Evolutionary conservation across 345 rosid genomes (phyloP), one percentile per base, ranked within the genome.

Genomic region (Brassica carinata): DNA sequence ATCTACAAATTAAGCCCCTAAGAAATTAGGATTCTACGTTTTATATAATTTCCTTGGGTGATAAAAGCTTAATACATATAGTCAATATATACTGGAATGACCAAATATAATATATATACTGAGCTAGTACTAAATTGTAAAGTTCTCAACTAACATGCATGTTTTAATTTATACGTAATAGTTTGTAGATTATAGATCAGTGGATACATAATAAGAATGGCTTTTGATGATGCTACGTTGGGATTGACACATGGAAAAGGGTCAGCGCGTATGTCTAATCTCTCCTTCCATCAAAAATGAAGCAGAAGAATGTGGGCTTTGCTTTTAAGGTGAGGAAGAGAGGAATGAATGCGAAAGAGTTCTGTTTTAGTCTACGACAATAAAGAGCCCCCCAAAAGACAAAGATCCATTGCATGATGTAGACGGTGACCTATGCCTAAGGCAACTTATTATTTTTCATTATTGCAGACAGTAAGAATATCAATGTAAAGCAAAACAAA

Each of bases 381-480:
- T 31, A 79, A 72, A 57, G 53, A 58, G n/a, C 45, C 23, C 3
- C 38, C 64, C 55, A 43, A 23, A 45, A 79, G 14, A 74, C 73
- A 81, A 81, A 65, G 73, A 30, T 71, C 34, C 57, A 38, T 55
- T 76, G 63, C 57, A 76, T 75, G 63, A 40, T 81, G 59, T 64
- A 71, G 84, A 81, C 8, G 38, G 67, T 75, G 83, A 75, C 80
- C 68, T 53, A 40, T 38, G 55, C 75, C 36, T 63, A 74, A 53
- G 70, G 36, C 72, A 34, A 75, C 69, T 68, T 69, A 14, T 38
- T 17, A 18, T 69, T 8, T 53, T n/a, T 18, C 64, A 76, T 81
- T 65, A 81, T 81, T 71, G 77, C 64, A 81, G 80, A 81, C 73
- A 81, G 7, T 69, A 81, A 5, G 73, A 75, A 76, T 81, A 81